Conservation (phyloP, 305 asterid species). For the Rubia tinctorum region DNA sequence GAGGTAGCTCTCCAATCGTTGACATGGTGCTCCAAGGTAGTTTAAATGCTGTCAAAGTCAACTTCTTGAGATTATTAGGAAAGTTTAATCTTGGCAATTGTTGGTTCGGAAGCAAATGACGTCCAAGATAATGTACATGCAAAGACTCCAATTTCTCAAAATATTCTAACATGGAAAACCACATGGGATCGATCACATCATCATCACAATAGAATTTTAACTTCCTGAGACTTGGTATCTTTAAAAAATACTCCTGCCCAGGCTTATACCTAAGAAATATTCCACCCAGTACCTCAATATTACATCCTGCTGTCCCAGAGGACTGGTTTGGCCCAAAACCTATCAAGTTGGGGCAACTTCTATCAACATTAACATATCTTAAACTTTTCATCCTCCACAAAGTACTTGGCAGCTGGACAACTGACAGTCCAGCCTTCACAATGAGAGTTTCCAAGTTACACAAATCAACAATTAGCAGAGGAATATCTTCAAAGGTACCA, state of each 20-base stretch:
- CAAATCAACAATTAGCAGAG: not conserved
- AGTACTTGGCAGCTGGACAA: not conserved
- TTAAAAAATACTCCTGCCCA: not conserved
- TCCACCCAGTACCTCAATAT: not conserved
- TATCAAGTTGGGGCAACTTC: not conserved
- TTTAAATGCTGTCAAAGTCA: not conserved
- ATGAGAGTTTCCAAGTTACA: not conserved
- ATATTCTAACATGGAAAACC: not conserved
- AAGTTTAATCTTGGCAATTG: not conserved
- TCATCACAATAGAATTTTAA: not conserved
- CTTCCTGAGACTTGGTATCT: not conserved
- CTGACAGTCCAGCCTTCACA: not conserved
- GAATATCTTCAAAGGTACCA: not conserved
- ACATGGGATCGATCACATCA: not conserved
- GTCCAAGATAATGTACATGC: not conserved
- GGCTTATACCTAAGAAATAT: not conserved
- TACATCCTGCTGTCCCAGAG: not conserved
- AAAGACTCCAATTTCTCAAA: not conserved
- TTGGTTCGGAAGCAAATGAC: not conserved
- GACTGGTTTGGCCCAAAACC: not conserved
- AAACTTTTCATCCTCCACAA: slow-evolving; percentile 1
- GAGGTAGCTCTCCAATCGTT: not conserved
- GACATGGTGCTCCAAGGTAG: slow-evolving; percentile 2
- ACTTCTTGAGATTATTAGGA: not conserved
- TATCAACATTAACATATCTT: not conserved